Conservation (phyloP, 352 stramenopile genomes). For the Phytophthora constricta region DNA sequence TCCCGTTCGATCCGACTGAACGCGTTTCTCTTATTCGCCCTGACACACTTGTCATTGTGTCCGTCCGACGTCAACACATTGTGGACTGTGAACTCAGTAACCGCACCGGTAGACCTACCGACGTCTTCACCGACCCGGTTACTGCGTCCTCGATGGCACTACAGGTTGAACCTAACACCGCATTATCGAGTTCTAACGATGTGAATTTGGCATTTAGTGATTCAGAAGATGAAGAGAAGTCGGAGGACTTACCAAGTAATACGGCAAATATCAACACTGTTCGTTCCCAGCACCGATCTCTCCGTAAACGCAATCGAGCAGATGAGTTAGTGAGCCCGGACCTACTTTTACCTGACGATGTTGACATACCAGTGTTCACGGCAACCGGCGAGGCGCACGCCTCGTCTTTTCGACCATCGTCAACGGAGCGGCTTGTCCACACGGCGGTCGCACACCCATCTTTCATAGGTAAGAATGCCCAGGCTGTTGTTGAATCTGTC, state of each 20-base stretch:
- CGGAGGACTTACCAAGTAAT: background rate
- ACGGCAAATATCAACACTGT: background rate
- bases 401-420: constrained; percentile 7
- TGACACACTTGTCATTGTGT: constrained; percentile 2
- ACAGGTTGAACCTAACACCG: too few relatives aligned
- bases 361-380: background rate
- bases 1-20: background rate
- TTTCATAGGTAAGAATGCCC: constrained; percentile 16
- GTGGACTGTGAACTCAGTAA: constrained; percentile 1
- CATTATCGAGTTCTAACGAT: too few relatives aligned
- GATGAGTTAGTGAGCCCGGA: background rate
- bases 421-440: background rate
- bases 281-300: background rate
- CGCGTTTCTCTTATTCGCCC: constrained; percentile 1
- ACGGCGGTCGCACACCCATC: background rate
- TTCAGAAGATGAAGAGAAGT: constrained; percentile 7
- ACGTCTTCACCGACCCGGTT: constrained; percentile 6
- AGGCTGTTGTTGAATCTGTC: constrained; percentile 13
- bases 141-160: too few relatives aligned
- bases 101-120: background rate
- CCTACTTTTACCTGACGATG: background rate
- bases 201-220: constrained; percentile 2
- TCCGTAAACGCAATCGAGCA: background rate
- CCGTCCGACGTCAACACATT: constrained; percentile 3
- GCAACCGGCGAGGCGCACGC: background rate